These are phyloP conservation scores for Scenedesmus sp. DNA, from an alignment of 163 green algal species.

Conservation along the genomic window DNA sequence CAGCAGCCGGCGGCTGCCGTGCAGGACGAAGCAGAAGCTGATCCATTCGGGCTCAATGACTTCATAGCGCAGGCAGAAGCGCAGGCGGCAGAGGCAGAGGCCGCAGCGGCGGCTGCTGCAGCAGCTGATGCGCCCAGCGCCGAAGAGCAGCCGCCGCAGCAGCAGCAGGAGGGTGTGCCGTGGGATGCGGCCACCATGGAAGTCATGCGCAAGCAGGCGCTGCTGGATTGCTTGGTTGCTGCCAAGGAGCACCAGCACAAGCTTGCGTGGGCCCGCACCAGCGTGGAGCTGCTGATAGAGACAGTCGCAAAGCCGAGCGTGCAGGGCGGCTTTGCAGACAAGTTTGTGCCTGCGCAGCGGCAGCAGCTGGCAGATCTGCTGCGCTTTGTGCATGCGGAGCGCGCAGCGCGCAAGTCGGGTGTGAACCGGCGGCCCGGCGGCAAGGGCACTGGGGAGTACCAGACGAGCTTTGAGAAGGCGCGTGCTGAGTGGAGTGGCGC, in stretches of 20 bases:
- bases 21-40: constrained; percentile 18
- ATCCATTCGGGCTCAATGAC: constrained; percentile 47
- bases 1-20: not conserved
- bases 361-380: constrained; percentile 40
- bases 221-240: constrained; percentile 51
- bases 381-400: constrained; percentile 37
- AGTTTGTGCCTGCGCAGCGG: constrained; percentile 31
- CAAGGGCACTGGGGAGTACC: constrained; percentile 37
- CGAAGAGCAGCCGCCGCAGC: constrained; percentile 10
- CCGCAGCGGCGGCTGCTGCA: not conserved
- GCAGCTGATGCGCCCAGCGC: constrained; percentile 18
- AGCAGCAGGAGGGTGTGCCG: not conserved
- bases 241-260: constrained; percentile 47
- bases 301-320: not conserved
- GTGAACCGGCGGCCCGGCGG: constrained; percentile 9
- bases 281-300: constrained; percentile 54
- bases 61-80: constrained; percentile 34
- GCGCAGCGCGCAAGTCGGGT: constrained; percentile 30
- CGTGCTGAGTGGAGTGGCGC: constrained; percentile 47
- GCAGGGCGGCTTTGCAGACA: constrained; percentile 41
- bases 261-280: constrained; percentile 48
- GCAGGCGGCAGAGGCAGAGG: constrained; percentile 19
- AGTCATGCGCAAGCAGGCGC: constrained; percentile 49
- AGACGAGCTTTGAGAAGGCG: constrained; percentile 42
- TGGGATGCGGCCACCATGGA: constrained; percentile 32